Evolutionary conservation across 768 basidiomycete genomes (phyloP).

Genomic region (Holtermanniella nyarrowii): DNA sequence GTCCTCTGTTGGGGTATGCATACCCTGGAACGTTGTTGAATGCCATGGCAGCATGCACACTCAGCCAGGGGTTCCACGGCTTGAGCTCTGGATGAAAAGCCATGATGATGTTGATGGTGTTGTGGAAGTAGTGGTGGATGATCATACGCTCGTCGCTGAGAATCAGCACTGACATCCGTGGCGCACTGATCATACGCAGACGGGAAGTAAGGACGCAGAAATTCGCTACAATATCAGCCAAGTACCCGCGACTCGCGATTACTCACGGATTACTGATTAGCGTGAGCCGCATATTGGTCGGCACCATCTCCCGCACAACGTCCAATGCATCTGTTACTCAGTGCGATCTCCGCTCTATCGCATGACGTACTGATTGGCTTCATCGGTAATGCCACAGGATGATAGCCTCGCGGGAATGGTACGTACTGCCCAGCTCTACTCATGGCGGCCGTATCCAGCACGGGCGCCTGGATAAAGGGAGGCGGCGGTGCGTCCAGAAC

Average conservation of each 20-base stretch:
- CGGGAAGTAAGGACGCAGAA: slow-evolving; percentile 27
- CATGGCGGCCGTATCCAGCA: not conserved
- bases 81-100: slow-evolving; percentile 17
- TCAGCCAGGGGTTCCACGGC: slow-evolving; percentile 28
- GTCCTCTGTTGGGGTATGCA: not conserved
- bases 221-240: slow-evolving; percentile 4
- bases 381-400: not conserved
- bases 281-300: not conserved
- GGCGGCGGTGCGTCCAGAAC: too few species aligned
- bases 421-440: not conserved
- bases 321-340: not conserved
- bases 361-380: not conserved
- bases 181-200: slow-evolving; percentile 8
- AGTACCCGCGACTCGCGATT: not conserved
- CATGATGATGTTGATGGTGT: slow-evolving; percentile 26
- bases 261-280: slow-evolving; percentile 28
- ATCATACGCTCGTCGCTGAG: slow-evolving; percentile 21
- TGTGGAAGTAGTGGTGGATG: slow-evolving; percentile 26
- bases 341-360: not conserved
- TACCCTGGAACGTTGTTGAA: slow-evolving; percentile 18
- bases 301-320: not conserved
- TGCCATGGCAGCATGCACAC: slow-evolving; percentile 16
- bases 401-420: not conserved
- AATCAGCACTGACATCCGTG: not conserved
- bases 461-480: too few species aligned